A percentile compares a stretch with the other conserved stretches of the same genome.
Evolutionary conservation across 192 early-diverging fungal species (phyloP).

Genomic region (Coemansia sp.): DNA sequence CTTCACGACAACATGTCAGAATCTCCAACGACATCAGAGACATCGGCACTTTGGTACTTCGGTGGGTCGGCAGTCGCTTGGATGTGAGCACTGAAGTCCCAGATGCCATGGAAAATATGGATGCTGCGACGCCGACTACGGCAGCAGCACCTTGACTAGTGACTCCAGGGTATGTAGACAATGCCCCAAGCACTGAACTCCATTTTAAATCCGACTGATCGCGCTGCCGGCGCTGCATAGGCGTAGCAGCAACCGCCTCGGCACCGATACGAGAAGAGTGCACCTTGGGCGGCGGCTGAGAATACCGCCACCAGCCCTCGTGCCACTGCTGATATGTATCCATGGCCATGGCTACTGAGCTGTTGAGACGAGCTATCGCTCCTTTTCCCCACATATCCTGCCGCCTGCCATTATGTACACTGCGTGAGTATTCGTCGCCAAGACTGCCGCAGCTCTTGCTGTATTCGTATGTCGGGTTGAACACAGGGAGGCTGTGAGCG

Average conservation of each 20-base stretch:
- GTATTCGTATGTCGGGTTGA: conserved; percentile 20
- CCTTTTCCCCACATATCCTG: conserved; percentile 27
- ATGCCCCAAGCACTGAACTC: conserved; percentile 37
- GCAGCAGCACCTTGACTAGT: background rate
- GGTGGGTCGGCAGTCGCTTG: background rate
- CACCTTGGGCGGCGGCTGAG: conserved; percentile 25
- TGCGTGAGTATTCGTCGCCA: background rate
- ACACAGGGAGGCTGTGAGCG: conserved; percentile 13
- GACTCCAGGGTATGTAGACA: background rate
- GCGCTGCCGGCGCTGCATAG: conserved; percentile 27
- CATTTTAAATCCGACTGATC: conserved; percentile 52
- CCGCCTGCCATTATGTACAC: conserved; percentile 11
- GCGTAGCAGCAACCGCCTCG: conserved; percentile 1
- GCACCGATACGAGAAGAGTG: background rate
- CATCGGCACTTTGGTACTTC: conserved; percentile 5
- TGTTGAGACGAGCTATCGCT: background rate
- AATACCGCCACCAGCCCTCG: conserved; percentile 39
- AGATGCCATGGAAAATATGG: background rate
- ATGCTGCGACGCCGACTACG: background rate
- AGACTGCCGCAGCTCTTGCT: background rate
- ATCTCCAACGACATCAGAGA: conserved; percentile 33
- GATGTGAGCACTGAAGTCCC: background rate
- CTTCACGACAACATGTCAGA: conserved; percentile 32
- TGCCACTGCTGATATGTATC: background rate
- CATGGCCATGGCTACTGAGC: background rate